Conservation (phyloP, 768 basidiomycete species). For the Sporobolomyces pararoseus region DNA sequence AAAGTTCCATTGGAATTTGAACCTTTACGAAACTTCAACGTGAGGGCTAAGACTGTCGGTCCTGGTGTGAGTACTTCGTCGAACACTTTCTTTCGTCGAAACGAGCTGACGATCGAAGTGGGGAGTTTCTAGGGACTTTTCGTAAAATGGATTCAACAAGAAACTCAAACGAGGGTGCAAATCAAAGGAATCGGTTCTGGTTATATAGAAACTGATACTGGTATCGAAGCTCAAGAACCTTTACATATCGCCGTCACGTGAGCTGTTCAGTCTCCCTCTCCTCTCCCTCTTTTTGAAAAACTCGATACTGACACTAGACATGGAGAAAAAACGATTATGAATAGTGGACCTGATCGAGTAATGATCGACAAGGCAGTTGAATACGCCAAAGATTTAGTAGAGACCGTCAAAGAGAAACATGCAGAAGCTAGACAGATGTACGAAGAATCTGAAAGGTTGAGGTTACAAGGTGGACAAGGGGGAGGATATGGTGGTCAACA, state of each 20-base stretch:
- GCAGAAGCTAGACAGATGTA: conserved; percentile 63
- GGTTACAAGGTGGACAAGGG: not conserved
- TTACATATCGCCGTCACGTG: conserved; percentile 90
- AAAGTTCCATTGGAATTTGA: conserved; percentile 86
- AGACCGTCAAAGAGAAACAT: conserved; percentile 83
- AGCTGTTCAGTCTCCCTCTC: conserved; percentile 49
- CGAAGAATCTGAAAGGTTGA: conserved; percentile 17
- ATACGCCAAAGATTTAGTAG: conserved; percentile 79
- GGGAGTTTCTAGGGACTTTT: conserved; percentile 70
- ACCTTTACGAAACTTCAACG: conserved; percentile 90
- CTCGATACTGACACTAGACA: too few relatives aligned
- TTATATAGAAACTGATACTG: conserved; percentile 87
- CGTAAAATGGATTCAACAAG: conserved; percentile 96
- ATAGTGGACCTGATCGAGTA: conserved; percentile 75
- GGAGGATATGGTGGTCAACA: conserved; percentile 9
- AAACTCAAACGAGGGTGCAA: conserved; percentile 92
- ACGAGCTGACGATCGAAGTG: not conserved
- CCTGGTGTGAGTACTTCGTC: conserved; percentile 76
- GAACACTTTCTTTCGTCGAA: not conserved
- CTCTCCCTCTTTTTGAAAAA: conserved; percentile 8
- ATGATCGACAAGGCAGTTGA: conserved; percentile 83
- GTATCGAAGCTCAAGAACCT: conserved; percentile 79
- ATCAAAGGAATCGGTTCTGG: conserved; percentile 94
- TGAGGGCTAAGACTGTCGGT: conserved; percentile 94
- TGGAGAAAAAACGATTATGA: too few relatives aligned